Evolutionary conservation across 2,329 filamentous ascomycete genomes (phyloP), one percentile per base, ranked within the genome.

Genomic region (Paracoccidioides brasiliensis): DNA sequence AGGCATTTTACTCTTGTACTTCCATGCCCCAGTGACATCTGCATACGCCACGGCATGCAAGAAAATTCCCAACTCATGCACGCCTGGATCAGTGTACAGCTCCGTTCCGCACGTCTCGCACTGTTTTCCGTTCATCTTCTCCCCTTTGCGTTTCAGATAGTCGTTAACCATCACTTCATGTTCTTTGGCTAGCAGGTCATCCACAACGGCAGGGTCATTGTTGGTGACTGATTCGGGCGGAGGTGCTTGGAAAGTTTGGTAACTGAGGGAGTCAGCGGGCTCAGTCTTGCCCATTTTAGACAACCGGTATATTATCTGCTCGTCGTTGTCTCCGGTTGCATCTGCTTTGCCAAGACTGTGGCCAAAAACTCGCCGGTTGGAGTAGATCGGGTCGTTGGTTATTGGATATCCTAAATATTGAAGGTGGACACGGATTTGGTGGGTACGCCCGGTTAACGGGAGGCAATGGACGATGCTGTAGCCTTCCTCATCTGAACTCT

Each of bases 371-470:
- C 84, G 83, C 66, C 88, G 84, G 67, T 98, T 98, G 64, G 88
- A 90, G 70, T 98, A 98, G 63, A 98, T 97, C 6, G 93, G 93
- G 67, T 98, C 93, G 69, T 98, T 98, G 60, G 89, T 84, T 63
- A 98, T 97, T 1, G 93, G 93, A 67, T 97, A 87, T 1, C 93
- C 93, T 3, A 98, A 76, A 69, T 88, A 95, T 67, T 98, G 93
- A 14, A 98, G 78, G 66, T 98, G 93, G 15, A 98, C 93, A 38
- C 93, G 83, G 51, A 98, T 80, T 69, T 98, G 93, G 66, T 98
- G 93, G 10, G 93, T 98, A 52, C 93, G 82, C 0, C 93, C 93
- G 0, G 93, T 98, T 33, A 97, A 81, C 0, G 93, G 93, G 56
- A 95, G 80, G 68, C 93, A 97, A 62, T 93, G 86, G 14, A 98